Conservation (phyloP, 2,329 filamentous ascomycete genomes). For the Chrysoporthe deuterocubensis region DNA sequence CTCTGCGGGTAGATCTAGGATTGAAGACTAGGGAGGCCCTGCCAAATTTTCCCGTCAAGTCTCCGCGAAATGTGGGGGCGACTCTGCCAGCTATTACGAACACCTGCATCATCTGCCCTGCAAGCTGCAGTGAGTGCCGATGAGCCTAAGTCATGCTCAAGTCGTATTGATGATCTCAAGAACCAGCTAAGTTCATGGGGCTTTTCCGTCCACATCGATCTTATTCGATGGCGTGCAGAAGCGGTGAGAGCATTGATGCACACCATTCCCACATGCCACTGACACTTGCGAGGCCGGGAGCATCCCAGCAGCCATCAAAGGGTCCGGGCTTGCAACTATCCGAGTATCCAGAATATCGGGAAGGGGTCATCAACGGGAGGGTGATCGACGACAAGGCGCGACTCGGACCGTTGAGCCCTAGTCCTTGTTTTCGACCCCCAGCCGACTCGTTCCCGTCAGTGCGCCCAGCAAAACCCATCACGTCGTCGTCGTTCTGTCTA, state of each 20-base stretch:
- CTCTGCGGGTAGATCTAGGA: not conserved
- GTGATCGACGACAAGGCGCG: constrained; percentile 23
- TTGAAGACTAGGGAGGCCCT: constrained; percentile 2
- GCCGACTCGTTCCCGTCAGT: not conserved
- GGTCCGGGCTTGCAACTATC: constrained; percentile 17
- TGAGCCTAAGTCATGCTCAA: not conserved
- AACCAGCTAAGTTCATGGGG: not conserved
- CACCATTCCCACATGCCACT: constrained; percentile 24
- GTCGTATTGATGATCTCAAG: constrained; percentile 5
- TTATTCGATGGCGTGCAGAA: constrained; percentile 9
- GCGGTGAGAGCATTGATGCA: constrained; percentile 29
- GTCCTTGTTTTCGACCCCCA: not conserved
- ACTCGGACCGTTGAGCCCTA: constrained; percentile 5
- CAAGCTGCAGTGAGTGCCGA: not conserved
- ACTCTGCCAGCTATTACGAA: not conserved
- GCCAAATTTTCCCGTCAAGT: not conserved
- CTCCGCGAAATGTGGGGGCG: constrained; percentile 9
- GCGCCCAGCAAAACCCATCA: not conserved
- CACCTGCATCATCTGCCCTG: not conserved
- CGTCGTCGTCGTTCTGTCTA: not conserved
- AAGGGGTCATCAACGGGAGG: constrained; percentile 21
- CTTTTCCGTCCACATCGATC: not conserved
- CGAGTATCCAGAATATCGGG: constrained; percentile 12
- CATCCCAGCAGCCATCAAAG: constrained; percentile 21
- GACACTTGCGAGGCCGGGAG: constrained; percentile 19